Evolutionary conservation across 805 yeast species (phyloP).

Genomic region (Sugiyamaella chiloensis): DNA sequence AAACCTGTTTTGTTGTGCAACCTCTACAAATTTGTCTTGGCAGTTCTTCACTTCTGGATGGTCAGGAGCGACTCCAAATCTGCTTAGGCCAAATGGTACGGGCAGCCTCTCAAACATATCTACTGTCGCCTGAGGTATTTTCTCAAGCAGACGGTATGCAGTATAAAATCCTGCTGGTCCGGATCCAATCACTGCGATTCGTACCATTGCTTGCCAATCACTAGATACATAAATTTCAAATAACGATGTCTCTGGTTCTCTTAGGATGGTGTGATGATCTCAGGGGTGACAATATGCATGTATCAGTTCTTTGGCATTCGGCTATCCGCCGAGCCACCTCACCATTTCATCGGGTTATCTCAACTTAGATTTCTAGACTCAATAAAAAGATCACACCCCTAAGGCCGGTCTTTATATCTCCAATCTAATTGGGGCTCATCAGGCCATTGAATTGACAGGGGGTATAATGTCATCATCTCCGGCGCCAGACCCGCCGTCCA

Average conservation of each 20-base stretch:
- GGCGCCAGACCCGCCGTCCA: not conserved
- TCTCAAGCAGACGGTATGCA: slow-evolving; percentile 64
- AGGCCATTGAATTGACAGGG: no score
- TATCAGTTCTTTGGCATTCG: no score
- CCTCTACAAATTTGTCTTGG: slow-evolving; percentile 66
- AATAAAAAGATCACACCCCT: no score
- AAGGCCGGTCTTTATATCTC: no score
- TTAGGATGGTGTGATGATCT: no score
- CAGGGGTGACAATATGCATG: no score
- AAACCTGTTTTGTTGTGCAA: slow-evolving; percentile 38
- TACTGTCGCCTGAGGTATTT: slow-evolving; percentile 44
- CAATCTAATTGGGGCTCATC: no score
- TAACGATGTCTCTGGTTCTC: no score
- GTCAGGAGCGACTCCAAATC: slow-evolving; percentile 99
- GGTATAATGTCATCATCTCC: slow-evolving; percentile 1
- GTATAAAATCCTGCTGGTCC: slow-evolving; percentile 98
- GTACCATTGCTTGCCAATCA: slow-evolving; percentile 8
- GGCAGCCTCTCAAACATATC: slow-evolving; percentile 84
- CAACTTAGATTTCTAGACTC: no score
- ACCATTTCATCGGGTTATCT: no score
- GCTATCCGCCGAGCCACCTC: no score
- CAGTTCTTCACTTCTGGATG: slow-evolving; percentile 88
- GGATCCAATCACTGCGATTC: slow-evolving; percentile 80
- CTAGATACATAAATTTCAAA: no score
- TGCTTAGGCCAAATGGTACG: slow-evolving; percentile 84